These are phyloP conservation scores for Casuarina cunninghamiana DNA, from an alignment of 306 rosid species.

Conservation along the genomic window DNA sequence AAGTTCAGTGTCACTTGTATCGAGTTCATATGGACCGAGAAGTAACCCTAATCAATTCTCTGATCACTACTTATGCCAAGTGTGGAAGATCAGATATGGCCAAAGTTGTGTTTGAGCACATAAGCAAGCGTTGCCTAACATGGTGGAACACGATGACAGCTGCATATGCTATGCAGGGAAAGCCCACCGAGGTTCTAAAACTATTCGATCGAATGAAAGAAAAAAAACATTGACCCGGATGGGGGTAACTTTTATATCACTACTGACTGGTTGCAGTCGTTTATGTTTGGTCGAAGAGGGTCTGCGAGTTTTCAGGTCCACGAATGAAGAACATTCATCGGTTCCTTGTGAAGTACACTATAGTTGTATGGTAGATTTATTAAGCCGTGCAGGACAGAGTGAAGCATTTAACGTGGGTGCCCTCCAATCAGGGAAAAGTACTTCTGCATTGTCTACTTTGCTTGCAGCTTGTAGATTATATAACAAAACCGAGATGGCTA, in stretches of 20 bases:
- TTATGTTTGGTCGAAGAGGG: constrained; percentile 50
- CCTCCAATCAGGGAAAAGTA: constrained; percentile 25
- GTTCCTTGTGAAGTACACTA: constrained; percentile 51
- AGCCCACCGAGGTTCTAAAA: constrained; percentile 34
- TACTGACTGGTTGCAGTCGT: constrained; percentile 60
- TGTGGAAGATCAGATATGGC: constrained; percentile 42
- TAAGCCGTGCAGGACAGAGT: constrained; percentile 48
- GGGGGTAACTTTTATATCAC: constrained; percentile 48
- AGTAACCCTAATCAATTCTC: constrained; percentile 39
- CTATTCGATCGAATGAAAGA: constrained; percentile 47
- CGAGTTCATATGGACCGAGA: constrained; percentile 33
- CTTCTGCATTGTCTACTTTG: constrained; percentile 43
- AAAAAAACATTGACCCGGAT: constrained; percentile 34
- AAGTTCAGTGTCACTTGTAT: constrained; percentile 46
- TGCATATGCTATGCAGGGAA: constrained; percentile 56
- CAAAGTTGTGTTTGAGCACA: constrained; percentile 40
- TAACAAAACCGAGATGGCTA: constrained; percentile 41
- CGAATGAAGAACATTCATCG: constrained; percentile 36
- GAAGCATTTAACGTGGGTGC: constrained; percentile 48
- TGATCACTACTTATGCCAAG: constrained; percentile 50
- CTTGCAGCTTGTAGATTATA: constrained; percentile 56
- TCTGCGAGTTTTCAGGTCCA: constrained; percentile 34
- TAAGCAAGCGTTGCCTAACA: constrained; percentile 36
- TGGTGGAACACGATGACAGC: constrained; percentile 59
- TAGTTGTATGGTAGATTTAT: constrained; percentile 50